Base-by-base conservation (phyloP, 768 basidiomycete genomes). In the Lentinula aciculospora region DNA sequence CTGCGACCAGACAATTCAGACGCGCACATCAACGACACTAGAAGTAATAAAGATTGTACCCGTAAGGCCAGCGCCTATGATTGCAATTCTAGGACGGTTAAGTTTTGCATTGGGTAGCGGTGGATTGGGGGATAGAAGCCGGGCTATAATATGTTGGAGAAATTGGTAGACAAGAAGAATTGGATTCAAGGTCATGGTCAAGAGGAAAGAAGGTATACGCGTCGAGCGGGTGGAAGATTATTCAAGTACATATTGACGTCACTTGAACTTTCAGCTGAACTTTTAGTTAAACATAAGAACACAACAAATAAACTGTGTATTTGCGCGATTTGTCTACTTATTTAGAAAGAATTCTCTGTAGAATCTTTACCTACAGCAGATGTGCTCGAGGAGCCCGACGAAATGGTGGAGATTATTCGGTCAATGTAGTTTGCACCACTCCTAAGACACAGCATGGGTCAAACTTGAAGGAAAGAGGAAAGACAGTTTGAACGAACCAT, bases 351-450 rank as follows among this genome's bases (percentile, higher is more conserved):
- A 65, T 94, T 85, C 70, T 96, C 94, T 17, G 94, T 96, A 19
- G 94, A 95, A 68, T 93, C 93, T 66, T 85, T 84, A 28, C 94
- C 94, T 58, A 85, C 72, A 15, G 90, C 81, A 8, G 86, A 90
- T 3, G 93, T 94, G 65, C 88, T 90, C 29, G 92, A 92, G 9
- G 92, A 94, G 57, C 93, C 93, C 9, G 90, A 91, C 7, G 92
- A 88, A 21, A 96, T 82, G 15, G 84, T 89, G 39, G 83, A 83
- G 53, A 96, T 73, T 61, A 96, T 94, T 55, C 88, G 75, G 71
- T 96, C 93, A 58, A 94, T 84, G 70, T 95, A 96, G 66, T 88
- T 89, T 23, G 93, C 93, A 34, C 94, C 93, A 61, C 92, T 93
- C 89, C 88, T 91, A 39, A 46, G 39, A 40, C 39, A 48, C 13